Conservation (phyloP, 2,329 filamentous ascomycete genomes). For the Aspergillus carbonarius region DNA sequence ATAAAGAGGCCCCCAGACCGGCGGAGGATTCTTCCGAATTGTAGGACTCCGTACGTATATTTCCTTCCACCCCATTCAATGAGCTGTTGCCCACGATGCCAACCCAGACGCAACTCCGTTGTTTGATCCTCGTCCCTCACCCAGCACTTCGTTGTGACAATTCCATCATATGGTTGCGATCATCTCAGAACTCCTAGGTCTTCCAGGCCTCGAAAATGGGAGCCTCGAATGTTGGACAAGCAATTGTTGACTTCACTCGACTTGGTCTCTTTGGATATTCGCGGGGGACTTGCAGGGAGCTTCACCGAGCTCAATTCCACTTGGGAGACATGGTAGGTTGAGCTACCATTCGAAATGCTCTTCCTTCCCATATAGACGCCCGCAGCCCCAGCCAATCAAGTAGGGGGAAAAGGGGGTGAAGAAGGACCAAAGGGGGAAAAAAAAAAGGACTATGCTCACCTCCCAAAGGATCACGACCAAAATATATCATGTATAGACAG, state of each 20-base stretch:
- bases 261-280: slow-evolving; percentile 7
- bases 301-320: slow-evolving; percentile 1
- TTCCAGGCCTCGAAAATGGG: slow-evolving; percentile 7
- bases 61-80: slow-evolving; percentile 1
- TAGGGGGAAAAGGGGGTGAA: not conserved
- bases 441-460: slow-evolving; percentile 21
- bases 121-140: not conserved
- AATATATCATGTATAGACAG: slow-evolving; percentile 26
- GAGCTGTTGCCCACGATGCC: not conserved
- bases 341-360: not conserved
- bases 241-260: slow-evolving; percentile 15
- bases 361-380: not conserved
- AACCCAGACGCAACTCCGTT: not conserved
- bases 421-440: slow-evolving; percentile 10
- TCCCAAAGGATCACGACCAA: slow-evolving; percentile 24
- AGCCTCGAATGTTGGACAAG: slow-evolving; percentile 2
- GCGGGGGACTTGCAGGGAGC: slow-evolving; percentile 6
- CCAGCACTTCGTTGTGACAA: not conserved
- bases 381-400: not conserved
- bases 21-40: not conserved
- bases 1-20: not conserved
- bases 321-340: not conserved
- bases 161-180: not conserved
- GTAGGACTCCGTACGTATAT: not conserved
- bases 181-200: not conserved